Evolutionary conservation across 2,329 filamentous ascomycete genomes (phyloP).

Genomic region (Parasarocladium wereldwijsianum): DNA sequence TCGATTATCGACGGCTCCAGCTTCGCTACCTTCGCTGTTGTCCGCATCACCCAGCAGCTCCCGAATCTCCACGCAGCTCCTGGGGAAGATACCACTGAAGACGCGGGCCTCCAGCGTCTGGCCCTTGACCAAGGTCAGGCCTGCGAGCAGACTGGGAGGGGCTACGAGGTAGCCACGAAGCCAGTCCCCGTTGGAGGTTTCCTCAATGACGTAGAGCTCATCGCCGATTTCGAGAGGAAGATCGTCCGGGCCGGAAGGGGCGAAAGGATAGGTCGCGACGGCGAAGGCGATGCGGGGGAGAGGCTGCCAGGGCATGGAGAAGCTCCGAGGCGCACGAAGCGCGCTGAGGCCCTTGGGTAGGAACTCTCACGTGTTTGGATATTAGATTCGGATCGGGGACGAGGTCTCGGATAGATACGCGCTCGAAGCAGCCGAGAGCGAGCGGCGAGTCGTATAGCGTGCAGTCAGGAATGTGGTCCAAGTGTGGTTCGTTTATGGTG

Average conservation of each 20-base stretch:
- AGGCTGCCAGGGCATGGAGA: constrained; percentile 86
- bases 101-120: constrained; percentile 91
- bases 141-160: constrained; percentile 81
- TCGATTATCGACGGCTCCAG: constrained; percentile 15
- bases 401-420: too few relatives aligned
- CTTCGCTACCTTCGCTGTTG: constrained; percentile 25
- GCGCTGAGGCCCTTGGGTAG: constrained; percentile 4
- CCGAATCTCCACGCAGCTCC: constrained; percentile 85
- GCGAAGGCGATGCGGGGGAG: constrained; percentile 95
- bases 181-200: constrained; percentile 86
- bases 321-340: constrained; percentile 7
- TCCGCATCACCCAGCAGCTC: constrained; percentile 71
- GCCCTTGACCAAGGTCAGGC: constrained; percentile 78
- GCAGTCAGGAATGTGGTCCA: too few relatives aligned
- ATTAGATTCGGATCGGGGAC: neutral
- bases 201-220: constrained; percentile 97
- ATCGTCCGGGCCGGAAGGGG: constrained; percentile 73
- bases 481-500: too few relatives aligned
- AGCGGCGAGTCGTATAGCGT: too few relatives aligned
- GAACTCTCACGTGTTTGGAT: neutral
- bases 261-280: constrained; percentile 88
- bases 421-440: too few relatives aligned
- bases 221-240: constrained; percentile 94
- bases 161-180: constrained; percentile 90
- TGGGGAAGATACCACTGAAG: constrained; percentile 95